phyloP scores from a whole-genome alignment of 768 basidiomycete species.

The Mycena kentingensis region DNA sequence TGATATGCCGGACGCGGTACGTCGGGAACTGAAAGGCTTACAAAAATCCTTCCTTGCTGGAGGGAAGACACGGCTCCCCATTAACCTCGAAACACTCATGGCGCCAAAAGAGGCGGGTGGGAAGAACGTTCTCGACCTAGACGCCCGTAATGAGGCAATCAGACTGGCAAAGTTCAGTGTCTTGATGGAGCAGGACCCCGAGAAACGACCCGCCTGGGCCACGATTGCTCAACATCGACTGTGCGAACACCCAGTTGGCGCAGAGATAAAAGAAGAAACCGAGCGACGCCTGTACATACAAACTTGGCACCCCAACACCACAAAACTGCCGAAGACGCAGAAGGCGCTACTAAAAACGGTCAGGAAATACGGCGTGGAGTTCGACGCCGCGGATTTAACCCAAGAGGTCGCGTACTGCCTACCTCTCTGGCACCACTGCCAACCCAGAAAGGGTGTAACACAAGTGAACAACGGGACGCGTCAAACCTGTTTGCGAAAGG shows the following conservation, averaged over 20 bases:
- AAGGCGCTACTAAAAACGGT: neutral
- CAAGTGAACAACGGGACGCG: neutral
- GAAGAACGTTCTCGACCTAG: conserved; percentile 26
- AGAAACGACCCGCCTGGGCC: conserved; percentile 30
- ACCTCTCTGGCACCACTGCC: conserved; percentile 3
- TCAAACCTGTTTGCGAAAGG: neutral
- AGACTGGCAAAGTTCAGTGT: conserved; percentile 25
- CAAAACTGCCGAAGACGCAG: neutral
- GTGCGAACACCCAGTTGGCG: neutral
- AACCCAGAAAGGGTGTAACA: neutral
- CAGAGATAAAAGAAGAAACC: neutral
- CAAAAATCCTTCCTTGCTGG: conserved; percentile 33
- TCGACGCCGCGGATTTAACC: neutral
- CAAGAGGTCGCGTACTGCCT: neutral
- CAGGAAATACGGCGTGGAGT: neutral
- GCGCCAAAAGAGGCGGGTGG: conserved; percentile 26
- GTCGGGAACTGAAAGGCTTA: conserved; percentile 21
- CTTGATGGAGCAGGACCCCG: conserved; percentile 22
- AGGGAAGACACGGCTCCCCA: conserved; percentile 4
- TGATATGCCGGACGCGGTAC: conserved; percentile 35
- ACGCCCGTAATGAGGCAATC: conserved; percentile 31
- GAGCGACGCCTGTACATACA: conserved; percentile 29
- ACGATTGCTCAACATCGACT: conserved; percentile 29
- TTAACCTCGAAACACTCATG: conserved; percentile 23
- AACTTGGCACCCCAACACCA: conserved; percentile 21